A percentile compares a stretch with the other conserved stretches of the same genome.
Evolutionary conservation across 1,284 basidiomycete species (phyloP).

Genomic region (Puccinia novopanici): DNA sequence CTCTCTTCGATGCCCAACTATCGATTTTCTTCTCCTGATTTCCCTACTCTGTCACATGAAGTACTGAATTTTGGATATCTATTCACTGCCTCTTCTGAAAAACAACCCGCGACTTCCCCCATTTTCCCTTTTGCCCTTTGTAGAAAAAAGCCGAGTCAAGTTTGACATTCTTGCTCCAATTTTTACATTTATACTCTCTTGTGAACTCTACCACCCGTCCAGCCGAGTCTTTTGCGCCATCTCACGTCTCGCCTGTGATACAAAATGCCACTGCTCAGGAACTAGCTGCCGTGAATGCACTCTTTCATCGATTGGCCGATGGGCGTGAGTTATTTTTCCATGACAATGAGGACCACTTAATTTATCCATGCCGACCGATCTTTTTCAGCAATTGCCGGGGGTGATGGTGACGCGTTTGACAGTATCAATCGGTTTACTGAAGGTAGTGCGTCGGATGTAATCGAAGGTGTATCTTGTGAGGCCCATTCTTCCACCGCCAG

Average conservation of each 20-base stretch:
- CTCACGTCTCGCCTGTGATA: constrained; percentile 53
- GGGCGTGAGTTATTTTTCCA: constrained; percentile 52
- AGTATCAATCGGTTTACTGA: constrained; percentile 52
- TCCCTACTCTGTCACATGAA: background rate
- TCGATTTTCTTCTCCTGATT: background rate
- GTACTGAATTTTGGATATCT: background rate
- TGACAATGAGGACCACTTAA: background rate
- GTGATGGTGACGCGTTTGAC: constrained; percentile 55
- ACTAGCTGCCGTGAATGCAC: constrained; percentile 55
- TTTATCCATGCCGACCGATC: background rate
- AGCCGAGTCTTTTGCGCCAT: constrained; percentile 51
- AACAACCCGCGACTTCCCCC: background rate
- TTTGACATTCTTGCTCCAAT: constrained; percentile 56
- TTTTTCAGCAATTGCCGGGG: constrained; percentile 54
- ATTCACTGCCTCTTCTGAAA: background rate
- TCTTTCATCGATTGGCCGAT: constrained; percentile 55
- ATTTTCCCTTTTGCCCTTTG: background rate
- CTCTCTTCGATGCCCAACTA: background rate
- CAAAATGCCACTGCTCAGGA: constrained; percentile 56
- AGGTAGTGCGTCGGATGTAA: constrained; percentile 52
- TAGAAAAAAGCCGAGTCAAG: constrained; percentile 54
- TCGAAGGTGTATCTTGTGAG: constrained; percentile 56
- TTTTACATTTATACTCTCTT: constrained; percentile 57
- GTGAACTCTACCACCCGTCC: constrained; percentile 52
- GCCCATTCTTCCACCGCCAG: background rate